Evolutionary conservation across 2,329 filamentous ascomycete species (phyloP).

Genomic region (Cytospora chrysosperma): DNA sequence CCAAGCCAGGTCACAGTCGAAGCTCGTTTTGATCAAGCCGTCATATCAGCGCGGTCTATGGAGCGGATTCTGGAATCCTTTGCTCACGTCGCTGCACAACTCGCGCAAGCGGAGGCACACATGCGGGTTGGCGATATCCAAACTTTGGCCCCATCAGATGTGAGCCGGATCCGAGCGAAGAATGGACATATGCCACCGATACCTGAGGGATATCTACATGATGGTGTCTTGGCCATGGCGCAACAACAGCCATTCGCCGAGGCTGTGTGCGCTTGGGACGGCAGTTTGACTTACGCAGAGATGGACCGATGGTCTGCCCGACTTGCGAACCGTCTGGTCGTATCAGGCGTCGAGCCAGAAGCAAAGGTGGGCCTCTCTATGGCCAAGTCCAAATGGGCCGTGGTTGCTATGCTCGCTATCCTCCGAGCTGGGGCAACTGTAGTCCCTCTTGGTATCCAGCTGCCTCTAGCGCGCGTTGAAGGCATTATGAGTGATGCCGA

Average conservation of each 20-base stretch:
- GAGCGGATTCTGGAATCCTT: not conserved
- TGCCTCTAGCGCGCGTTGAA: slow-evolving; percentile 37
- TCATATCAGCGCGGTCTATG: not conserved
- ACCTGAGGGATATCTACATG: too few species aligned
- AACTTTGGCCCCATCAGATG: not conserved
- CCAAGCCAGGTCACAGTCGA: not conserved
- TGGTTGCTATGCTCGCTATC: slow-evolving; percentile 34
- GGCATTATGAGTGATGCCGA: slow-evolving; percentile 35
- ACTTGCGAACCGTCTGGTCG: slow-evolving; percentile 28
- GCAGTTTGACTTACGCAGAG: slow-evolving; percentile 32
- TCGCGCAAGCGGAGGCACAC: not conserved
- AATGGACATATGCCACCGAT: too few species aligned
- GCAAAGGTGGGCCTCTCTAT: slow-evolving; percentile 36
- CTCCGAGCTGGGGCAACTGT: slow-evolving; percentile 35
- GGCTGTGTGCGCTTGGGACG: slow-evolving; percentile 34
- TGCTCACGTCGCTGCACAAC: not conserved
- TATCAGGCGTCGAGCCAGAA: slow-evolving; percentile 31
- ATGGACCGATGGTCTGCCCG: slow-evolving; percentile 30
- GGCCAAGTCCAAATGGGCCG: slow-evolving; percentile 35
- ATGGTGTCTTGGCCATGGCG: not conserved
- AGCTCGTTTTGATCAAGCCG: not conserved
- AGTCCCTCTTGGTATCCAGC: slow-evolving; percentile 36
- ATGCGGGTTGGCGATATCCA: too few species aligned
- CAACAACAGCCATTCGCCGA: slow-evolving; percentile 28
- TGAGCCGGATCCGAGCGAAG: not conserved